These are phyloP conservation scores for Malassezia furfur DNA, from an alignment of 1,284 basidiomycete species.

Conservation along the genomic window DNA sequence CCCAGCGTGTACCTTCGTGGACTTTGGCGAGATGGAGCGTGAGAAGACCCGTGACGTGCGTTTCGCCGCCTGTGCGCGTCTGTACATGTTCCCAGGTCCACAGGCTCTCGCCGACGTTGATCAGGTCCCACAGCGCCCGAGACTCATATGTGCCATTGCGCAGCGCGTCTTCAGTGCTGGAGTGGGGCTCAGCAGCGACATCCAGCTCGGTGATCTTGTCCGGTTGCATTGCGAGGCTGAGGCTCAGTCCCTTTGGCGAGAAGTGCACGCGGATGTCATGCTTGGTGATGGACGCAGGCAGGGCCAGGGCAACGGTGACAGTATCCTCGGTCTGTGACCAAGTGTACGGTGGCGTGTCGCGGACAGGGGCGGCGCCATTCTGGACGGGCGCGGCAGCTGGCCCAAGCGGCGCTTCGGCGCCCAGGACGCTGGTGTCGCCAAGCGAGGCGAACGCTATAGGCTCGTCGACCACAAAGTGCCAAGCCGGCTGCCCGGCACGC, in stretches of 20 bases:
- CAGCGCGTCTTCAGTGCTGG: conserved; percentile 17
- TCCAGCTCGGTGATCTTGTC: background rate
- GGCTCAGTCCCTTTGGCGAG: conserved; percentile 58
- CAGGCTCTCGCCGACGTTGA: conserved; percentile 26
- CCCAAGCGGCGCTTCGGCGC: conserved; percentile 6
- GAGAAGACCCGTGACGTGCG: conserved; percentile 14
- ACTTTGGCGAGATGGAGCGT: conserved; percentile 37
- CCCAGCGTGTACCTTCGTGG: conserved; percentile 63
- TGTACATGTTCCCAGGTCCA: conserved; percentile 31
- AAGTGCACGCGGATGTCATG: conserved; percentile 52
- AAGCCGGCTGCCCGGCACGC: background rate
- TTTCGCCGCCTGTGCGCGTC: conserved; percentile 2
- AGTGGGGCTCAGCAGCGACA: background rate
- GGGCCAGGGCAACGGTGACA: conserved; percentile 68
- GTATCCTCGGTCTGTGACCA: conserved; percentile 81
- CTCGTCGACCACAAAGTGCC: conserved; percentile 7
- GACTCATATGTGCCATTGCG: conserved; percentile 22
- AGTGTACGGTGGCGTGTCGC: conserved; percentile 55
- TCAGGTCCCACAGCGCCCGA: conserved; percentile 32
- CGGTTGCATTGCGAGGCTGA: conserved; percentile 52
- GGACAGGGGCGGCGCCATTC: background rate
- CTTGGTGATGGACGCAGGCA: conserved; percentile 56
- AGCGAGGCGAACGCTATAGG: background rate
- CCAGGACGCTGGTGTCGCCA: background rate
- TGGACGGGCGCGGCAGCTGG: background rate